Base-by-base conservation (phyloP, 148 eudicot species). In the Hydrangea macrophylla region DNA sequence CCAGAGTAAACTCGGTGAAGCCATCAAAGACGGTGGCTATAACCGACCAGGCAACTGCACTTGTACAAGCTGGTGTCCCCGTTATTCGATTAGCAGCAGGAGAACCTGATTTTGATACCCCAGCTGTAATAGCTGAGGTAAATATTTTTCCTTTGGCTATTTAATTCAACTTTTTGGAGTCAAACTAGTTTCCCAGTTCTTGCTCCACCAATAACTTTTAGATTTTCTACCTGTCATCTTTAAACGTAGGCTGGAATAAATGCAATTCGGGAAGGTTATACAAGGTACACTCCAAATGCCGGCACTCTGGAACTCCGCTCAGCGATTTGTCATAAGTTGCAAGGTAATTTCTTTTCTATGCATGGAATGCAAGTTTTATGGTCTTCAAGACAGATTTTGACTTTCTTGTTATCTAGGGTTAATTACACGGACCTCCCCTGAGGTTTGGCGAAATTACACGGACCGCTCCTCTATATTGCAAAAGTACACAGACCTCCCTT, bases 91-190 rank as follows among this genome's bases (percentile, higher is more conserved):
- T 93, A 66, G 95, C 98, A n/a, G 98, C 96, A 18, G 96, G 98
- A 60, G 96, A 93, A 70, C 96, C 98, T 50, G 95, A 93, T 75
- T 93, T 93, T 81, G 90, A 90, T 78, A 93, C 96, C 32, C 98
- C 96, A 54, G 67, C 84, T 26, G 82, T 75, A 55, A 86, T 90
- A 63, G 85, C 87, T 45, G 95, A 93, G 95, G 98, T 93, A 25
- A 69, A 37, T 60, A 9, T 28, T 48, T 23, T 6, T 35, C 59
- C 3, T 23, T 48, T 48, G 7, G 2, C 25, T 25, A 18, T 28
- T 28, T 56, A 22, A 27, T 44, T 28, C 31, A 45, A 27, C 7
- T 3, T 65, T 36, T 39, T 17, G 11, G 25, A 24, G 28, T 32
- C 36, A 7, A n/a, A 20, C 28, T 15, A 56, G 28, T 26, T 36